Conservation (phyloP, 306 rosid species). For the Lathyrus aphaca region DNA sequence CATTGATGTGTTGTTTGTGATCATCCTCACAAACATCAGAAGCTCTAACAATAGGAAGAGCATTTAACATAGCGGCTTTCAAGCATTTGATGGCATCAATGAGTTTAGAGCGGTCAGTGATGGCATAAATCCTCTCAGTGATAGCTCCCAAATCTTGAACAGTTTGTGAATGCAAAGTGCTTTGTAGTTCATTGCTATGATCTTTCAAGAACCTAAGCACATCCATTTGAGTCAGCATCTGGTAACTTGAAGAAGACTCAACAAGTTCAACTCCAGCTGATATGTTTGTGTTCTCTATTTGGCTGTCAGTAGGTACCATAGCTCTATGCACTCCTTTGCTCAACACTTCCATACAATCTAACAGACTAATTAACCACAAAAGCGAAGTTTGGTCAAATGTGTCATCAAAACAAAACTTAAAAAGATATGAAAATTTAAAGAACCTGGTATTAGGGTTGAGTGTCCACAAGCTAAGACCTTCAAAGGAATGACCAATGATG, state of each 20-base stretch:
- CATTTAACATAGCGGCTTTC: constrained; percentile 63
- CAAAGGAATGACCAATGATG: constrained; percentile 70
- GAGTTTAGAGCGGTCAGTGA: constrained; percentile 67
- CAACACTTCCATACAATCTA: constrained; percentile 93
- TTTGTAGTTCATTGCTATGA: constrained; percentile 38
- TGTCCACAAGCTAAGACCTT: constrained; percentile 91
- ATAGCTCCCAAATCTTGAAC: constrained; percentile 60
- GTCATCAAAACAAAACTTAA: too few relatives aligned
- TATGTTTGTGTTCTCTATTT: constrained; percentile 42
- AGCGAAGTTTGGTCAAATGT: too few relatives aligned
- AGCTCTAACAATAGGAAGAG: constrained; percentile 73
- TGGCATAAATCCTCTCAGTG: constrained; percentile 62
- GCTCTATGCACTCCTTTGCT: constrained; percentile 94
- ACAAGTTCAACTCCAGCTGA: constrained; percentile 67
- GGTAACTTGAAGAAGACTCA: constrained; percentile 70
- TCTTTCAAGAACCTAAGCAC: constrained; percentile 62
- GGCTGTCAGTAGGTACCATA: constrained; percentile 70
- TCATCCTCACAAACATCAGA: constrained; percentile 46
- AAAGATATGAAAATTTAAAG: neutral
- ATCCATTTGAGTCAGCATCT: constrained; percentile 86
- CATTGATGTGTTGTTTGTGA: constrained; percentile 67
- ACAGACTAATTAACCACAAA: constrained; percentile 53
- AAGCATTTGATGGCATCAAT: constrained; percentile 73
- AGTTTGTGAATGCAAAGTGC: constrained; percentile 36
- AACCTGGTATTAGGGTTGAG: constrained; percentile 78